These are phyloP conservation scores for Penicillium sp. DNA, from an alignment of 2,329 filamentous ascomycete genomes.

Conservation along the genomic window DNA sequence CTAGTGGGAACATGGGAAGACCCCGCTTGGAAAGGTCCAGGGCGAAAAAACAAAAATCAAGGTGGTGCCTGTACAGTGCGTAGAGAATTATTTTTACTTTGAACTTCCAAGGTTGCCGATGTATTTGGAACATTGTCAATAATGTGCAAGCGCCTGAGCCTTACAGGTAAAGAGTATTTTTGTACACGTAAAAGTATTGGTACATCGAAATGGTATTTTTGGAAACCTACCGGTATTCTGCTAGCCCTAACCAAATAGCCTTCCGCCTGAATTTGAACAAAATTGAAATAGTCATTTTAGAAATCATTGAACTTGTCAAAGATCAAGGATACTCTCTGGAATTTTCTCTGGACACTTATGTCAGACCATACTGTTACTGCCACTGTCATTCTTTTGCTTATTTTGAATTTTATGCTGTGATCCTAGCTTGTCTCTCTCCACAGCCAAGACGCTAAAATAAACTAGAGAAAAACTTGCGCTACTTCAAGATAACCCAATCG, in stretches of 20 bases:
- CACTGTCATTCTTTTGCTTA: background rate
- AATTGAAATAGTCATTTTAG: background rate
- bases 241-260: background rate
- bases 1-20: background rate
- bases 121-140: conserved; percentile 1
- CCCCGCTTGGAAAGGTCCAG: background rate
- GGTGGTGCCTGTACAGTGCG: conserved; percentile 8
- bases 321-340: background rate
- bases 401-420: too few relatives aligned
- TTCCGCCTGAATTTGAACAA: background rate
- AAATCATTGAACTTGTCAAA: background rate
- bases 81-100: background rate
- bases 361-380: background rate
- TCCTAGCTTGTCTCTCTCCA: background rate
- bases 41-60: conserved; percentile 5
- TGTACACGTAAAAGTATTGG: too few relatives aligned
- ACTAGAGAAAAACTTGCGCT: background rate
- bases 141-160: conserved; percentile 13
- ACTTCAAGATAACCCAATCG: conserved; percentile 14
- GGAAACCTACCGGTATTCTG: background rate
- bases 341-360: background rate
- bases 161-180: background rate
- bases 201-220: background rate
- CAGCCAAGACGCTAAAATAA: background rate
- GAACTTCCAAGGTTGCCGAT: background rate